Conservation (phyloP, 805 yeast species). For the Candida mattraensis region DNA sequence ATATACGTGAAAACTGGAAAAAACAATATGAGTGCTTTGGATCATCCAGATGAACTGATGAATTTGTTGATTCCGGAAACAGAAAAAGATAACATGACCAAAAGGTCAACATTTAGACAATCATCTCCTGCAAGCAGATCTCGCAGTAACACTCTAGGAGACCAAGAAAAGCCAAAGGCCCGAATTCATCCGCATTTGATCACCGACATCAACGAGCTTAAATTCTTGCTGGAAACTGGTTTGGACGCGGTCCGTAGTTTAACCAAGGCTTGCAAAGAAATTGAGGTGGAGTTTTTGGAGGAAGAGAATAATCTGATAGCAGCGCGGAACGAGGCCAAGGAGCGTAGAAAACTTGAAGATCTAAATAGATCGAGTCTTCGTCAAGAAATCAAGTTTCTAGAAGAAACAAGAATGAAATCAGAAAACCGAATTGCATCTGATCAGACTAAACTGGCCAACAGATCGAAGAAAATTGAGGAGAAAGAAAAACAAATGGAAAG, state of each 20-base stretch:
- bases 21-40: constrained; percentile 27
- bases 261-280: constrained; percentile 33
- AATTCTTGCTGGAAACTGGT: constrained; percentile 41
- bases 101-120: constrained; percentile 30
- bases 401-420: constrained; percentile 39
- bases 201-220: constrained; percentile 42
- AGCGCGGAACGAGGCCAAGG: constrained; percentile 38
- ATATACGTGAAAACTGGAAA: constrained; percentile 41
- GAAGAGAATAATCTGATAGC: constrained; percentile 36
- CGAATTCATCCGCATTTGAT: constrained; percentile 31
- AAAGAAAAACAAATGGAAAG: constrained; percentile 35
- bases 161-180: constrained; percentile 16
- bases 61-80: constrained; percentile 34
- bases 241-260: constrained; percentile 41
- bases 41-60: constrained; percentile 40
- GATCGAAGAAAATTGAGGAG: constrained; percentile 32
- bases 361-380: constrained; percentile 39
- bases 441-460: constrained; percentile 29
- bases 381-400: constrained; percentile 42
- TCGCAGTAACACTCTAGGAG: constrained; percentile 39
- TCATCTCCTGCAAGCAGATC: constrained; percentile 25
- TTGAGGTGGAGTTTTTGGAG: constrained; percentile 38
- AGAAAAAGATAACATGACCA: constrained; percentile 32
- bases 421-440: constrained; percentile 37
- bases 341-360: constrained; percentile 42